Percentiles rank a stretch among this genome's conserved stretches.
These are phyloP conservation scores for Hypoxylon sp. DNA, from an alignment of 2,329 filamentous ascomycete species.

Conservation along the genomic window DNA sequence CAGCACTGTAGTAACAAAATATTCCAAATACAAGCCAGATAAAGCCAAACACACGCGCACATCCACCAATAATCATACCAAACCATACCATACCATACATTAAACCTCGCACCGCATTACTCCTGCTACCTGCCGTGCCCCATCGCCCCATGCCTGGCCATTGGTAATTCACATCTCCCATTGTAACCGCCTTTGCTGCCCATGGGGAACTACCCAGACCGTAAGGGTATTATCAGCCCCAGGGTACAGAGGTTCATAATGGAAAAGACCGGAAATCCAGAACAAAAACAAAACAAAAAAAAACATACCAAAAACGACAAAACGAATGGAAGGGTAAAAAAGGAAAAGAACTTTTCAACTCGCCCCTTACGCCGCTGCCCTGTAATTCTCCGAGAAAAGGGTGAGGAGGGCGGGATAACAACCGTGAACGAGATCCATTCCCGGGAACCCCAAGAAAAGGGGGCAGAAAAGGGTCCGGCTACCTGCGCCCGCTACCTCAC, in stretches of 20 bases:
- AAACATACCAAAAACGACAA: constrained; percentile 21
- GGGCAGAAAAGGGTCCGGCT: constrained; percentile 3
- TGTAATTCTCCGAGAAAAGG: constrained; percentile 10
- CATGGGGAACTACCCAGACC: not conserved
- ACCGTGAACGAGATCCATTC: constrained; percentile 14
- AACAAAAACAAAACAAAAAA: constrained; percentile 8
- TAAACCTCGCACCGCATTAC: constrained; percentile 23
- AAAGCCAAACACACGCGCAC: constrained; percentile 39
- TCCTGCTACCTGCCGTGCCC: constrained; percentile 10
- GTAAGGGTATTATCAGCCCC: constrained; percentile 3
- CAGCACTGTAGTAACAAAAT: constrained; percentile 19
- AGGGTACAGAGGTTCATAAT: not conserved
- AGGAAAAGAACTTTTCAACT: constrained; percentile 35
- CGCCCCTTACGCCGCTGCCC: constrained; percentile 30
- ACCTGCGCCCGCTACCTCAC: constrained; percentile 7
- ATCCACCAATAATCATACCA: too few species aligned
- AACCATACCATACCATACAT: constrained; percentile 34
- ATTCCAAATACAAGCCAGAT: constrained; percentile 17
- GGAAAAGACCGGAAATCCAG: not conserved
- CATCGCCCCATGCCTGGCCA: constrained; percentile 3
- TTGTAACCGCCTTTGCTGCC: not conserved
- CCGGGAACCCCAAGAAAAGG: constrained; percentile 11
- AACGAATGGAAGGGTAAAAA: too few species aligned
- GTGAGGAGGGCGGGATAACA: not conserved
- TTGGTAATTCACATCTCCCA: not conserved